Evolutionary conservation across 345 rosid genomes (phyloP).

Genomic region (Abelmoschus esculentus): DNA sequence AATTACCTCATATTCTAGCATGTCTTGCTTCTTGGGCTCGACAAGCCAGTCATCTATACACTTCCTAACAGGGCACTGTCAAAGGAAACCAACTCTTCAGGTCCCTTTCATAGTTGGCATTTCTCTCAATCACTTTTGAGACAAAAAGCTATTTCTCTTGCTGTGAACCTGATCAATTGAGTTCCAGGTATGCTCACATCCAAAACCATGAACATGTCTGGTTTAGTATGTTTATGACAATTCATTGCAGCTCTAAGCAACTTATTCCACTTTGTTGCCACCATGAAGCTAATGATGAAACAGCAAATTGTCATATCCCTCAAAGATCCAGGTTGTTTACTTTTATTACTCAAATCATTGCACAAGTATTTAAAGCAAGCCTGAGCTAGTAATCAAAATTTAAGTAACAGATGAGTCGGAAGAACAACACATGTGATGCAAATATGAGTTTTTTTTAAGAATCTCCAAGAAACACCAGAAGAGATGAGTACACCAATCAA

Average conservation of each 20-base stretch:
- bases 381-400: slow-evolving; percentile 21
- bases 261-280: slow-evolving; percentile 76
- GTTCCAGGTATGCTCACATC: slow-evolving; percentile 73
- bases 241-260: slow-evolving; percentile 77
- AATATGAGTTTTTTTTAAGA: not conserved
- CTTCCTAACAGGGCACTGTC: slow-evolving; percentile 45
- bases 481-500: not conserved
- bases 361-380: slow-evolving; percentile 11
- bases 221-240: slow-evolving; percentile 74
- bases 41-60: slow-evolving; percentile 59
- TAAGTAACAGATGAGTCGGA: slow-evolving; percentile 14
- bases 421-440: slow-evolving; percentile 3
- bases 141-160: slow-evolving; percentile 42
- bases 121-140: slow-evolving; percentile 48
- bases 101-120: slow-evolving; percentile 29
- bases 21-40: slow-evolving; percentile 31
- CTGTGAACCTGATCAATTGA: slow-evolving; percentile 44
- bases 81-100: slow-evolving; percentile 33
- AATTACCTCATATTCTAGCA: slow-evolving; percentile 58
- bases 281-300: slow-evolving; percentile 55
- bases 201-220: slow-evolving; percentile 65
- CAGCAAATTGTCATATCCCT: slow-evolving; percentile 9
- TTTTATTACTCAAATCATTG: slow-evolving; percentile 20
- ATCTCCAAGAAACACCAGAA: not conserved
- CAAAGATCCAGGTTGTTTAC: slow-evolving; percentile 11